A percentile compares a stretch with the other conserved stretches of the same genome.
These are phyloP conservation scores for Cutaneotrichosporon mucoides DNA, from an alignment of 1,284 basidiomycete genomes.

Conservation along the genomic window DNA sequence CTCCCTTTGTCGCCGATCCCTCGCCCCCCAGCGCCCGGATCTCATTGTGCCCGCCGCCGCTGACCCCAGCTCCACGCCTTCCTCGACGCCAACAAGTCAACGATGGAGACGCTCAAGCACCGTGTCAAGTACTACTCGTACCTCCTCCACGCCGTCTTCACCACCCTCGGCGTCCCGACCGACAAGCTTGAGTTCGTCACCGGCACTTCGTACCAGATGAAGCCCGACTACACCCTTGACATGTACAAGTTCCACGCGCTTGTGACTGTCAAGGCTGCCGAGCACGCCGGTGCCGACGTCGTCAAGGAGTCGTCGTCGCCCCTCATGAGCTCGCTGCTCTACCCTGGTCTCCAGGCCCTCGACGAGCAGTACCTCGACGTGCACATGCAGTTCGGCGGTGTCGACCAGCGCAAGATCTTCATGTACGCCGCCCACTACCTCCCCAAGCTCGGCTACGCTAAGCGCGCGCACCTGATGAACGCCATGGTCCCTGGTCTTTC, in stretches of 20 bases:
- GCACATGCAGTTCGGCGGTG: constrained; percentile 97
- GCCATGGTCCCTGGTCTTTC: constrained; percentile 92
- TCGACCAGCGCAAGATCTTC: constrained; percentile 99
- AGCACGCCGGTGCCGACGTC: constrained; percentile 98
- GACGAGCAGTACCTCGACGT: constrained; percentile 96
- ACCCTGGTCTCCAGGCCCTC: constrained; percentile 93
- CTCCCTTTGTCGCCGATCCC: no score
- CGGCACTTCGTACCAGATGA: constrained; percentile 78
- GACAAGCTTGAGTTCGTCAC: constrained; percentile 78
- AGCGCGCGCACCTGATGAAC: constrained; percentile 98
- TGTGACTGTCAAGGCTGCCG: constrained; percentile 92
- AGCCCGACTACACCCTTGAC: constrained; percentile 88
- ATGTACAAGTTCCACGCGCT: constrained; percentile 84
- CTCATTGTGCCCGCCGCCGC: background rate
- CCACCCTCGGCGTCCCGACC: constrained; percentile 83
- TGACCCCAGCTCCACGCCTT: constrained; percentile 85
- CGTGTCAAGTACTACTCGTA: constrained; percentile 88
- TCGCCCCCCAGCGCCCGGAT: no score
- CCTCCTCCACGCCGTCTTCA: constrained; percentile 76
- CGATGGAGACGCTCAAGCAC: constrained; percentile 84
- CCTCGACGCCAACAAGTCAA: constrained; percentile 96
- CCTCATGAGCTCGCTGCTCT: constrained; percentile 83
- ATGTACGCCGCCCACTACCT: constrained; percentile 95
- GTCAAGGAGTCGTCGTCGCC: constrained; percentile 97
- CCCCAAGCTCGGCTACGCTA: constrained; percentile 85